A percentile compares a stretch with the other conserved stretches of the same genome.
These are phyloP conservation scores for Aleurites moluccanus DNA, from an alignment of 441 rosid species.

Conservation along the genomic window DNA sequence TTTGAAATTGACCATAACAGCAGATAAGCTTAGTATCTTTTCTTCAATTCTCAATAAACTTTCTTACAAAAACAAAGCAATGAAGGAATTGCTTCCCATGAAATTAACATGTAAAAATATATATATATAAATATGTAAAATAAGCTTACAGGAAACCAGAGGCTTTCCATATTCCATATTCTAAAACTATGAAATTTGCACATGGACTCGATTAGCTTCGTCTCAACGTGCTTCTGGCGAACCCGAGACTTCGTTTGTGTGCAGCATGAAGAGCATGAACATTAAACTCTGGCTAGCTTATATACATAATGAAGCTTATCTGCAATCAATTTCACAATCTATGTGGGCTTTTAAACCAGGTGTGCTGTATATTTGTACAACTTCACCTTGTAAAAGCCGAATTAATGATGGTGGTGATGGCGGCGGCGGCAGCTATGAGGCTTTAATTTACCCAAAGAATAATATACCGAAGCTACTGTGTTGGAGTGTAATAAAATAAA, in stretches of 20 bases:
- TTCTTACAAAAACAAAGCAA: constrained; percentile 34
- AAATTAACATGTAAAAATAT: constrained; percentile 18
- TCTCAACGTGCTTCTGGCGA: constrained; percentile 56
- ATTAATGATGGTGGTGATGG: constrained; percentile 26
- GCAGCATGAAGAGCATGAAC: constrained; percentile 14
- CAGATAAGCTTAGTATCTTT: constrained; percentile 1
- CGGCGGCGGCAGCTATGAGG: constrained; percentile 17
- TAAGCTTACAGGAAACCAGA: constrained; percentile 37
- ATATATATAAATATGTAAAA: not conserved
- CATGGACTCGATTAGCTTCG: constrained; percentile 51
- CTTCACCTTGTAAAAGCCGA: constrained; percentile 63
- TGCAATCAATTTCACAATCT: constrained; percentile 33
- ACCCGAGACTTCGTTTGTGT: not conserved
- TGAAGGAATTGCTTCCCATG: constrained; percentile 32
- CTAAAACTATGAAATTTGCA: constrained; percentile 32
- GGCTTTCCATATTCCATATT: constrained; percentile 38
- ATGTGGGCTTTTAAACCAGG: constrained; percentile 32
- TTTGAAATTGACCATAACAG: not conserved
- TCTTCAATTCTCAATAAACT: constrained; percentile 18
- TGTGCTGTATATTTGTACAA: constrained; percentile 75
- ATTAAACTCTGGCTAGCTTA: constrained; percentile 12
- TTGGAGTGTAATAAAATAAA: constrained; percentile 18
- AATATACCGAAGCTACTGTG: constrained; percentile 23
- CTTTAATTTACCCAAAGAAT: constrained; percentile 33
- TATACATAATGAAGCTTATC: constrained; percentile 29